Base-by-base conservation (phyloP, 2,329 filamentous ascomycete species). In the Westerdykella aurantiaca region DNA sequence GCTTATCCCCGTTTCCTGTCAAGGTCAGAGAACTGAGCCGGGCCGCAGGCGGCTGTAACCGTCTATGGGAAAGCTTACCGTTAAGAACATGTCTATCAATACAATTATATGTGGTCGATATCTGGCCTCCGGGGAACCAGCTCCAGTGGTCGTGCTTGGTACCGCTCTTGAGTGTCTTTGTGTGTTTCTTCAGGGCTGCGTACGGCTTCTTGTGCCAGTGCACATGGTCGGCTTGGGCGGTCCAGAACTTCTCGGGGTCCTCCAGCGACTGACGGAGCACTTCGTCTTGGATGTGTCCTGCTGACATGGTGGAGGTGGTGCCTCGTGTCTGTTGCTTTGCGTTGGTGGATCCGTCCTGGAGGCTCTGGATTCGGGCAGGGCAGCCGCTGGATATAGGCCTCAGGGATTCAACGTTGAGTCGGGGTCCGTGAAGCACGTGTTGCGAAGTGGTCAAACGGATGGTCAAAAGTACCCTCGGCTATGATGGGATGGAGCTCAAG, bases 61-160 rank as follows among this genome's bases (percentile, higher is more conserved):
- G 11, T 35, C 33, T 35, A 12, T 35, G 33, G 33, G 33, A 13
- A 14, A 14, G 6, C n/a, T 7, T 35, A 35, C 33, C 64, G 5
- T 79, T 80, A 31, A 79, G 71, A n/a, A 96, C 88, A 68, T 96
- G 90, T 12, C 90, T 78, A 67, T 95, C 89, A 12, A 96, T 73
- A 63, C 88, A 94, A 65, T 96, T 97, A 73, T 88, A 95, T 54
- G 86, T 88, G 0, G 88, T 95, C 33, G 86, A 93, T 55, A 97
- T 86, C 70, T 93, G 82, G 49, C 90, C 91, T 50, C 82, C 87
- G 0, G 86, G 80, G 55, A 95, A 96, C 91, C 91, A 97, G 50
- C 81, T 79, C 89, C 90, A 96, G 60, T 85, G 82, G 34, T 81
- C 76, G 61, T 95, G 83, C 13, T 73, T 72, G n/a, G 74, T 69